A percentile compares a stretch with the other conserved stretches of the same genome.
Conservation (phyloP, 192 early-diverging fungal species). For the Coemansia sp. region DNA sequence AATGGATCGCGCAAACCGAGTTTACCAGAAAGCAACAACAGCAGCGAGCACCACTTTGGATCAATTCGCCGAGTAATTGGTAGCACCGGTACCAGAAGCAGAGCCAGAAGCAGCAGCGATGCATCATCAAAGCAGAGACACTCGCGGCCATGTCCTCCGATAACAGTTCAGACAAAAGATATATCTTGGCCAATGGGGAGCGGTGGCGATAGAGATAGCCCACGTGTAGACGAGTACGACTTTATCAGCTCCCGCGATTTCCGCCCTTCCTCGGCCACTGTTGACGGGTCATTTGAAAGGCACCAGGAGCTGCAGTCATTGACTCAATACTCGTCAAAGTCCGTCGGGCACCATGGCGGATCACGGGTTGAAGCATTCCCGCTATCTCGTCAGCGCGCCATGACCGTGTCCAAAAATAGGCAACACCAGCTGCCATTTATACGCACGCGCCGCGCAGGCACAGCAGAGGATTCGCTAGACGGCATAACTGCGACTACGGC, state of each 20-base stretch:
- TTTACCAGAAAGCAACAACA: background rate
- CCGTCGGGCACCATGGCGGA: background rate
- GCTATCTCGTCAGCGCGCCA: slow-evolving; percentile 21
- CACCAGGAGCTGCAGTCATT: background rate
- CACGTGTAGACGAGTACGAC: slow-evolving; percentile 29
- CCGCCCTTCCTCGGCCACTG: slow-evolving; percentile 9
- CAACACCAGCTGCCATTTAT: slow-evolving; percentile 5
- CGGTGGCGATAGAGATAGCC: slow-evolving; percentile 27
- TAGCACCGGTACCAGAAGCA: background rate
- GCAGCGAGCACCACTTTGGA: background rate
- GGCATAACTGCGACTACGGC: slow-evolving; percentile 4
- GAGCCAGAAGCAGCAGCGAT: background rate
- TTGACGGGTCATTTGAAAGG: background rate
- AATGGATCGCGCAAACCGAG: slow-evolving; percentile 6
- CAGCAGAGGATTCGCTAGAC: slow-evolving; percentile 17
- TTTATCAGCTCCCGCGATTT: slow-evolving; percentile 26
- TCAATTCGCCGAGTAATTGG: slow-evolving; percentile 4
- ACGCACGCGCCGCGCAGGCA: slow-evolving; percentile 12
- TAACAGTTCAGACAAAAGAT: slow-evolving; percentile 39
- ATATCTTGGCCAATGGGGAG: slow-evolving; percentile 49
- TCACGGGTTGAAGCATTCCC: slow-evolving; percentile 15
- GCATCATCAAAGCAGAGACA: slow-evolving; percentile 19
- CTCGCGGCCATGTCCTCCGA: slow-evolving; percentile 33
- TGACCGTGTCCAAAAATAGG: slow-evolving; percentile 17
- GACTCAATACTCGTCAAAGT: background rate